These are phyloP conservation scores for Butyriboletus loyo DNA, from an alignment of 768 basidiomycete genomes.

Conservation along the genomic window DNA sequence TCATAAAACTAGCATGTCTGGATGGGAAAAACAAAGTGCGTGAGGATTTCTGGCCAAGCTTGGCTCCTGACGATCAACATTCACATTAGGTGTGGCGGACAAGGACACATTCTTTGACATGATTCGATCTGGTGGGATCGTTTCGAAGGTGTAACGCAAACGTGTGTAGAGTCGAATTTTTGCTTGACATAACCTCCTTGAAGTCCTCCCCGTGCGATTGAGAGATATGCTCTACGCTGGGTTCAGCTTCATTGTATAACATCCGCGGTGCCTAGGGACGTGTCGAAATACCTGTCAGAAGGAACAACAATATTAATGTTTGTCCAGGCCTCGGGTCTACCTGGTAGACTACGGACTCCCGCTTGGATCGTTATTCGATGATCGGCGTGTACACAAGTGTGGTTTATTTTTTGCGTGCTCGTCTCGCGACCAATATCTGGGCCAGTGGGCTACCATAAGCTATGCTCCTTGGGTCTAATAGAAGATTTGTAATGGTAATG, in stretches of 20 bases:
- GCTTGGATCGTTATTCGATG: too few relatives aligned
- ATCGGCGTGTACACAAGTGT: not conserved
- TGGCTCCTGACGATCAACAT: slow-evolving; percentile 4
- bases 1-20: slow-evolving; percentile 52
- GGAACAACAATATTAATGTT: not conserved
- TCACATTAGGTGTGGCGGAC: slow-evolving; percentile 48
- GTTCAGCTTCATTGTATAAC: not conserved
- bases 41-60: slow-evolving; percentile 1
- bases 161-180: not conserved
- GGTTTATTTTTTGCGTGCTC: not conserved
- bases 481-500: too few relatives aligned
- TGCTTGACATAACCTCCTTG: not conserved
- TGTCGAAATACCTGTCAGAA: not conserved
- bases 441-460: not conserved
- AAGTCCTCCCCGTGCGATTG: not conserved
- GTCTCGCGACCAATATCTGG: too few relatives aligned
- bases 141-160: slow-evolving; percentile 55
- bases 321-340: not conserved
- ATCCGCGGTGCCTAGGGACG: not conserved
- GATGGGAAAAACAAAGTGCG: slow-evolving; percentile 58
- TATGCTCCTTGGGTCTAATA: not conserved
- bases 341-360: not conserved
- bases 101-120: slow-evolving; percentile 80
- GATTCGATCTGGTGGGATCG: slow-evolving; percentile 77
- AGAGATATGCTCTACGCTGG: not conserved